Conservation (phyloP, 2,329 filamentous ascomycete genomes). For the Cordyceps javanica region DNA sequence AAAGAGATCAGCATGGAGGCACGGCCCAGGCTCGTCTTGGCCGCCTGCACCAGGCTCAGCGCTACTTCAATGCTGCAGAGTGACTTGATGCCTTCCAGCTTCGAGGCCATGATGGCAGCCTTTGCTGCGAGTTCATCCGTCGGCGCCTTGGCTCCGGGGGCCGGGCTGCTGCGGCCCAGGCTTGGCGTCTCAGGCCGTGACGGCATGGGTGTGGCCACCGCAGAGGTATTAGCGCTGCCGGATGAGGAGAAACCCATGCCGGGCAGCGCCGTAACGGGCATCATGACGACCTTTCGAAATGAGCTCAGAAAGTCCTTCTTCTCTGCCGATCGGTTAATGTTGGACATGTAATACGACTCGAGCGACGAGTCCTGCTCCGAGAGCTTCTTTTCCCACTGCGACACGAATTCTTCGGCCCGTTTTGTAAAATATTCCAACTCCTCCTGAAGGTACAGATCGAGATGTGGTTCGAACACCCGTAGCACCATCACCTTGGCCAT, state of each 20-base stretch:
- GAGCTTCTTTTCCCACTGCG: conserved; percentile 83
- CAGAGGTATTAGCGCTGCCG: conserved; percentile 28
- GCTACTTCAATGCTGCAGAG: conserved; percentile 96
- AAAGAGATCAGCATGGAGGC: conserved; percentile 76
- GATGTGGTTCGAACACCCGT: conserved; percentile 79
- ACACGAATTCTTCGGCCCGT: conserved; percentile 70
- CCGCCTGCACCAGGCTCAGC: conserved; percentile 78
- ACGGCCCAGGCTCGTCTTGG: conserved; percentile 81
- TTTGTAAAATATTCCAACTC: conserved; percentile 81
- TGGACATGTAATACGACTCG: conserved; percentile 94
- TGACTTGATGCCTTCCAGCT: conserved; percentile 88
- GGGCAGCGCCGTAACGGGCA: conserved; percentile 87
- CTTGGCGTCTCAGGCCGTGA: conserved; percentile 48
- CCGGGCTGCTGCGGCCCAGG: conserved; percentile 29
- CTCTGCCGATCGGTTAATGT: conserved; percentile 86
- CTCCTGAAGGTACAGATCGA: conserved; percentile 89
- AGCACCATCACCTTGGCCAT: conserved; percentile 63
- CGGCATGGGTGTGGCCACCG: conserved; percentile 27
- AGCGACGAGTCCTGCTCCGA: conserved; percentile 84
- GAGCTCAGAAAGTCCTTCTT: conserved; percentile 95
- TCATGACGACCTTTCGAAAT: conserved; percentile 99
- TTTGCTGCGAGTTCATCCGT: conserved; percentile 92
- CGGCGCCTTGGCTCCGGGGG: conserved; percentile 59
- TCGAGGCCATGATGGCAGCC: conserved; percentile 93
- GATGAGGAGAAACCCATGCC: conserved; percentile 57